Conservation (phyloP, 345 rosid genomes). For the Sapria himalayana region DNA sequence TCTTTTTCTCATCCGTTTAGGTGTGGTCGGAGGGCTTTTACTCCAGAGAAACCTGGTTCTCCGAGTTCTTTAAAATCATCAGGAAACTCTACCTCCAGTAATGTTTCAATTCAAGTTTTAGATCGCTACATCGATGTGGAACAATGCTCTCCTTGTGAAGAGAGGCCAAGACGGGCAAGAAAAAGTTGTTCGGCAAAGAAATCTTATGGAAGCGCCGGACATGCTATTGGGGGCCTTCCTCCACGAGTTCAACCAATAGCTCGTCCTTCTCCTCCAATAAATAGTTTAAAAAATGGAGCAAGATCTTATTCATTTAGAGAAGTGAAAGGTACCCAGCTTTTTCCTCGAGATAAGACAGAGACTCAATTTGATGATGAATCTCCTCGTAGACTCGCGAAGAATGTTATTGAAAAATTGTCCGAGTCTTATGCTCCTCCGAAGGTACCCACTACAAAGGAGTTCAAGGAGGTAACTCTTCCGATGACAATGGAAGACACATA, state of each 20-base stretch:
- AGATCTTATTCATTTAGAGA: slow-evolving; percentile 68
- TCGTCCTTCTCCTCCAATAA: slow-evolving; percentile 54
- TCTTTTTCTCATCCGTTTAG: not conserved
- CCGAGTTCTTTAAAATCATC: slow-evolving; percentile 28
- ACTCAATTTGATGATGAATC: slow-evolving; percentile 48
- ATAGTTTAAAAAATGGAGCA: slow-evolving; percentile 21
- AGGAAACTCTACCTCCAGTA: slow-evolving; percentile 61
- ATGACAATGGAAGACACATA: slow-evolving; percentile 69
- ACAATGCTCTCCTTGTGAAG: slow-evolving; percentile 51
- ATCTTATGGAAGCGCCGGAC: slow-evolving; percentile 19
- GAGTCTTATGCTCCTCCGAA: slow-evolving; percentile 27
- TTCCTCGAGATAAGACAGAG: slow-evolving; percentile 42
- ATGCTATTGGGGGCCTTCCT: slow-evolving; percentile 31
- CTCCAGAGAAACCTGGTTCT: slow-evolving; percentile 25
- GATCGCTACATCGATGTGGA: slow-evolving; percentile 94
- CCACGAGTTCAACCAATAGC: slow-evolving; percentile 41
- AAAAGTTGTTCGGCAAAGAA: slow-evolving; percentile 22
- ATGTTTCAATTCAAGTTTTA: slow-evolving; percentile 52
- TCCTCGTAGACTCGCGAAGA: slow-evolving; percentile 64
- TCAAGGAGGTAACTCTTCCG: slow-evolving; percentile 25
- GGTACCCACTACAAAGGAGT: slow-evolving; percentile 26
- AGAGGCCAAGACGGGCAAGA: slow-evolving; percentile 27
- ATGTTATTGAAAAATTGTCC: slow-evolving; percentile 70
- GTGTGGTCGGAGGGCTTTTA: slow-evolving; percentile 17
- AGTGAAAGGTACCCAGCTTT: slow-evolving; percentile 23